These are phyloP conservation scores for Flagelloscypha sp. DNA, from an alignment of 768 basidiomycete species.

Conservation along the genomic window DNA sequence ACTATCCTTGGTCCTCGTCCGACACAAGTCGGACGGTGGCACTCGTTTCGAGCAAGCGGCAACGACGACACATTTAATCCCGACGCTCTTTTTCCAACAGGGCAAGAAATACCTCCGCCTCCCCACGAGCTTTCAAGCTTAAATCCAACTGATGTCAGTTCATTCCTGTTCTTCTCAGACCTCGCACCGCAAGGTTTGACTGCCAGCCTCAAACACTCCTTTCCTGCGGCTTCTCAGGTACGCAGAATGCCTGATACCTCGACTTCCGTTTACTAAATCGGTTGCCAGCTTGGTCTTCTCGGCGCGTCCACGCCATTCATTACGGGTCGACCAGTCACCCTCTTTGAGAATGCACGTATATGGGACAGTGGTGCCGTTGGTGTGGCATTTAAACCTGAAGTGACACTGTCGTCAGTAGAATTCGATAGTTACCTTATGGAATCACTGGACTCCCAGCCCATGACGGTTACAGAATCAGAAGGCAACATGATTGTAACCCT, in stretches of 20 bases:
- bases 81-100: conserved; percentile 2
- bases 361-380: conserved; percentile 65
- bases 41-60: conserved; percentile 42
- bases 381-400: conserved; percentile 31
- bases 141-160: conserved; percentile 23
- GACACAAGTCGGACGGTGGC: conserved; percentile 66
- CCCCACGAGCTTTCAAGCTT: background rate
- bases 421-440: conserved; percentile 28
- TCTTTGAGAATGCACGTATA: conserved; percentile 50
- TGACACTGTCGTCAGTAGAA: conserved; percentile 13
- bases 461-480: conserved; percentile 52
- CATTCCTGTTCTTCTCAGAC: conserved; percentile 51
- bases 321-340: conserved; percentile 65
- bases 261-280: conserved; percentile 1
- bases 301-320: conserved; percentile 74
- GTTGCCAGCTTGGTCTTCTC: conserved; percentile 51
- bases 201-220: conserved; percentile 28
- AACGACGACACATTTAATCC: conserved; percentile 8
- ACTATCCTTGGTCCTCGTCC: conserved; percentile 49
- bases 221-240: conserved; percentile 44
- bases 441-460: conserved; percentile 30
- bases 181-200: conserved; percentile 47
- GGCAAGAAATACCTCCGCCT: conserved; percentile 1
- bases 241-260: conserved; percentile 12
- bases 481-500: conserved; percentile 66